Evolutionary conservation across 1,284 basidiomycete species (phyloP).

Genomic region (Volvariella surrecta): DNA sequence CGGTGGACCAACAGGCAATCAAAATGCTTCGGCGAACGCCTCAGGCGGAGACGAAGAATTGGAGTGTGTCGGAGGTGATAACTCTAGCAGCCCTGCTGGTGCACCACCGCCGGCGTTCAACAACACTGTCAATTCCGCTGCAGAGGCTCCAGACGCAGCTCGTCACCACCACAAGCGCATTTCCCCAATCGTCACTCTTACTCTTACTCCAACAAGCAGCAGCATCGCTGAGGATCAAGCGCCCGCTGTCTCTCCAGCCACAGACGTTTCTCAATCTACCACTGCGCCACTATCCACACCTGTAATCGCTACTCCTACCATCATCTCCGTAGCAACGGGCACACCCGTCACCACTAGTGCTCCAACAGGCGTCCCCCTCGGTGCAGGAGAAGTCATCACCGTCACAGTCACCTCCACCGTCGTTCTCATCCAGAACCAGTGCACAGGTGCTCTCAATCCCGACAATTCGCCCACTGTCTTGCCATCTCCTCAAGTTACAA

Average conservation of each 20-base stretch:
- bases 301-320: conserved; percentile 5
- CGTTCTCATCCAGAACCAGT: too few relatives aligned
- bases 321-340: conserved; percentile 4
- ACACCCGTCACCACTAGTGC: conserved; percentile 9
- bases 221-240: not conserved
- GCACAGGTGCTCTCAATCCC: too few relatives aligned
- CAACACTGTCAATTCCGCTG: not conserved
- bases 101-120: not conserved
- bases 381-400: conserved; percentile 20
- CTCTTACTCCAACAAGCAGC: conserved; percentile 4
- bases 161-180: not conserved
- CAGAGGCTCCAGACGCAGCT: not conserved
- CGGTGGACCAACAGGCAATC: conserved; percentile 28
- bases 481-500: too few relatives aligned
- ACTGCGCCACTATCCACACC: conserved; percentile 7
- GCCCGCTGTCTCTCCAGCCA: conserved; percentile 4
- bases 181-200: not conserved
- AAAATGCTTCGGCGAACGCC: conserved; percentile 11
- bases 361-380: conserved; percentile 16
- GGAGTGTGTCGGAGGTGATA: conserved; percentile 10
- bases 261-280: conserved; percentile 6
- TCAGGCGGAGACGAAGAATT: conserved; percentile 12
- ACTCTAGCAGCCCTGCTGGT: too few relatives aligned
- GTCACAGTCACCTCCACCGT: conserved; percentile 19
- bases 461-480: too few relatives aligned